Conservation (phyloP, 2,329 filamentous ascomycete genomes). For the Colletotrichum somersetense region DNA sequence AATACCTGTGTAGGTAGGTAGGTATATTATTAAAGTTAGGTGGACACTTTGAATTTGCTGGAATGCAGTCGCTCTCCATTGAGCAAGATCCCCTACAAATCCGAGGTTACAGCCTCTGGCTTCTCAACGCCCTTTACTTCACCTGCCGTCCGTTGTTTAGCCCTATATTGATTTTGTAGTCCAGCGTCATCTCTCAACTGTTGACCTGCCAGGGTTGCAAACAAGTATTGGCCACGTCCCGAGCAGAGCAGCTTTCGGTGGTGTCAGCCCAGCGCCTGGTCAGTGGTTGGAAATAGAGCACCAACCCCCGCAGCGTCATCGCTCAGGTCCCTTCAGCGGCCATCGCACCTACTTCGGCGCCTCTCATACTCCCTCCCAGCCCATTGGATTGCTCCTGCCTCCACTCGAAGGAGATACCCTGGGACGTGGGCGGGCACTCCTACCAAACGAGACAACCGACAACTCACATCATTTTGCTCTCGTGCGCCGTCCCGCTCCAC, state of each 20-base stretch:
- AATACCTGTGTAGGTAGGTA: background rate
- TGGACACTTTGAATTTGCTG: slow-evolving; percentile 5
- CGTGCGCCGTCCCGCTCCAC: slow-evolving; percentile 40
- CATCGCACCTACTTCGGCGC: slow-evolving; percentile 18
- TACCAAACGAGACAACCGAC: slow-evolving; percentile 39
- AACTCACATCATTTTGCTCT: slow-evolving; percentile 42
- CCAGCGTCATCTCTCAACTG: slow-evolving; percentile 29
- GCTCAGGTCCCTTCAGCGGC: slow-evolving; percentile 37
- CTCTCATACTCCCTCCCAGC: slow-evolving; percentile 25
- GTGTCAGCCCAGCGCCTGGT: slow-evolving; percentile 8
- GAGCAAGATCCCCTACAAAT: background rate
- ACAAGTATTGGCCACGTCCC: slow-evolving; percentile 28
- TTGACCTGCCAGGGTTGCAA: slow-evolving; percentile 27
- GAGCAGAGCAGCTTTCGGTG: slow-evolving; percentile 15
- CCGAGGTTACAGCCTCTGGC: background rate
- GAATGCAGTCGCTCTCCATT: background rate
- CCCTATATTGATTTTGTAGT: background rate
- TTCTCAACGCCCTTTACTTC: background rate
- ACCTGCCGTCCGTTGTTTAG: slow-evolving; percentile 8
- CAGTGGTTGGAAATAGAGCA: slow-evolving; percentile 22
- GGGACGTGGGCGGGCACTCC: slow-evolving; percentile 27
- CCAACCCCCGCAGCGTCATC: slow-evolving; percentile 35
- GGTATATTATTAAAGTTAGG: background rate
- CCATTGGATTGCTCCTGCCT: slow-evolving; percentile 27
- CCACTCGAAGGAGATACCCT: slow-evolving; percentile 27